Evolutionary conservation across 345 rosid genomes (phyloP), one percentile per base, ranked within the genome.

Genomic region (Populus nigra): DNA sequence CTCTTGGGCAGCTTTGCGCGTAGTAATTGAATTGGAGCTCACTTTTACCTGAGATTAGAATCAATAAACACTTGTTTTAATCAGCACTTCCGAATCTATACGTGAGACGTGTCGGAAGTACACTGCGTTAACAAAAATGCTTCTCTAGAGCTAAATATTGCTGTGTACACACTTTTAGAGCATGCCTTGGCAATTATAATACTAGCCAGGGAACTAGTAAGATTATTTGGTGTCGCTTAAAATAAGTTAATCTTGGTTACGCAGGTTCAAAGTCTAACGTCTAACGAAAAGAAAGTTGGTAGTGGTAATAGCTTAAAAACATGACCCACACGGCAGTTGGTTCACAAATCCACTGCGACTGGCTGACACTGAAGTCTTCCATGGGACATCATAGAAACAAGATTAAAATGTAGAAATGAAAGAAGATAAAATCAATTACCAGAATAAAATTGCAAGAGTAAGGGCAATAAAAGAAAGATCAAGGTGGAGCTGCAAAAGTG

Each of bases 11-110:
- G 72, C 89, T 93, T 27, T 87, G 57, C 29, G 82, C 84, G 69
- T 93, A 95, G 86, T 86, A 90, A 65, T 89, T 88, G 76, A 83
- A 74, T 78, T 88, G 91, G 50, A 95, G 90, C 15, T 91, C 87
- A 38, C 94, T 81, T 79, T 79, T 77, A 22, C 87, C 97, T 92
- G 29, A 20, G 12, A 23, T 43, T 9, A 36, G 55, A 47, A 15
- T 15, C 53, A 47, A 47, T 47, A 47, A 47, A 47, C 53, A 47
- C 53, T 47, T 15, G 53, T 47, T 47, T 47, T 15, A 47, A 47
- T 33, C 35, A 33, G 5, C 5, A 33, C 35, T 33, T 43, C 47
- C 47, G 47, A 43, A 43, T 49, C 20, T 17, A 49, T 0, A 49
- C 55, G 55, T 17, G 20, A 49, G 20, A 17, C 17, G 55, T 49